Evolutionary conservation across 805 yeast species (phyloP).

Genomic region (Teunomyces panamensis): DNA sequence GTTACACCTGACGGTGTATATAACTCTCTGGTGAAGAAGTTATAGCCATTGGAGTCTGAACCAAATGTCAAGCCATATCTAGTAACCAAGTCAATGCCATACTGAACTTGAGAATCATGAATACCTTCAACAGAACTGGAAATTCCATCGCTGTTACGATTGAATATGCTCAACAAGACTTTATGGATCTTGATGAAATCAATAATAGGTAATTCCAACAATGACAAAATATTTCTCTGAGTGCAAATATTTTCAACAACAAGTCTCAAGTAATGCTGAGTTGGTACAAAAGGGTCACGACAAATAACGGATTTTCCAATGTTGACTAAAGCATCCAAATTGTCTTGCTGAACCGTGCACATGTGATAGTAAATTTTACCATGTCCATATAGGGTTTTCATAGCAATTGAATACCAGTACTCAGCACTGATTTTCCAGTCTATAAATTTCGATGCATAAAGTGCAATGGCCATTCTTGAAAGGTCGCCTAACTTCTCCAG

Average conservation of each 20-base stretch:
- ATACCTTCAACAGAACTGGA: constrained; percentile 21
- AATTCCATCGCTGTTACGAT: constrained; percentile 9
- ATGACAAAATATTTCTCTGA: constrained; percentile 57
- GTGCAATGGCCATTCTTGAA: constrained; percentile 83
- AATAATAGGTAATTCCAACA: constrained; percentile 57
- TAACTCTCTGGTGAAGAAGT: constrained; percentile 51
- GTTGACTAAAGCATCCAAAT: constrained; percentile 73
- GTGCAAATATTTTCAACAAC: constrained; percentile 76
- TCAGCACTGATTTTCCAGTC: constrained; percentile 86
- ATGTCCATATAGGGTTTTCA: constrained; percentile 73
- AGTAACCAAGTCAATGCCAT: constrained; percentile 59
- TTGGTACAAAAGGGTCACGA: constrained; percentile 81
- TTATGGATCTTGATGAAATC: constrained; percentile 67
- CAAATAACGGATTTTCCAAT: constrained; percentile 78
- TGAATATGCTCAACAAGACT: constrained; percentile 54
- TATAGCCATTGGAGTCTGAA: constrained; percentile 58
- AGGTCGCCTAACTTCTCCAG: constrained; percentile 82
- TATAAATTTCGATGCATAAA: constrained; percentile 72
- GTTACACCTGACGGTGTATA: constrained; percentile 34
- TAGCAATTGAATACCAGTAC: constrained; percentile 75
- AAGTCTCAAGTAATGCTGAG: constrained; percentile 70
- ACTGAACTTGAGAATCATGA: constrained; percentile 47
- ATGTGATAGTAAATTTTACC: constrained; percentile 86
- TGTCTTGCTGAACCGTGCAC: constrained; percentile 80
- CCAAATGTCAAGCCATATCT: constrained; percentile 68